Conservation (phyloP, 2,329 filamentous ascomycete species). For the Fusarium globosum region DNA sequence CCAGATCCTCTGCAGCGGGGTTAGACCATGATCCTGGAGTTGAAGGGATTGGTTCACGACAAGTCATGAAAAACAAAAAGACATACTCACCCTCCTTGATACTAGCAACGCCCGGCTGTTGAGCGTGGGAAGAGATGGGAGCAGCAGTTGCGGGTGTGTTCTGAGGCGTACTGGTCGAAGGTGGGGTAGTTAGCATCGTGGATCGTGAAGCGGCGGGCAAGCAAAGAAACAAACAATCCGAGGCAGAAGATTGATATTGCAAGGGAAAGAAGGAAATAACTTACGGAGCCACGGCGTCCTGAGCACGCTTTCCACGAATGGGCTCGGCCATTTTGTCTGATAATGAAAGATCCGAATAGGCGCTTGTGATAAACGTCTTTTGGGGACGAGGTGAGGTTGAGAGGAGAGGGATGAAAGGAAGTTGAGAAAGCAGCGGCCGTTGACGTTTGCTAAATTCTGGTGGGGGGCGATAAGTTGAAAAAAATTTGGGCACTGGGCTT, state of each 20-base stretch:
- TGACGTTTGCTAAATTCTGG: slow-evolving; percentile 55
- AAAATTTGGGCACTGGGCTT: slow-evolving; percentile 51
- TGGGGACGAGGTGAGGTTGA: slow-evolving; percentile 45
- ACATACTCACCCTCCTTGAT: slow-evolving; percentile 90
- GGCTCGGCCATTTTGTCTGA: slow-evolving; percentile 68
- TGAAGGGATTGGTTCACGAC: slow-evolving; percentile 14
- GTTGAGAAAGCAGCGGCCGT: slow-evolving; percentile 50
- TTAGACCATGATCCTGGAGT: slow-evolving; percentile 27
- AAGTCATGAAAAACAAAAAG: not conserved
- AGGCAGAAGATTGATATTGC: slow-evolving; percentile 20
- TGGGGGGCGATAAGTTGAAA: slow-evolving; percentile 52
- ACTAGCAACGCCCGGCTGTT: slow-evolving; percentile 91
- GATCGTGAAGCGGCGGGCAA: slow-evolving; percentile 35
- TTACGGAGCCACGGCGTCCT: slow-evolving; percentile 68
- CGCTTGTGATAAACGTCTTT: slow-evolving; percentile 47
- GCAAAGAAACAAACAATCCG: slow-evolving; percentile 33
- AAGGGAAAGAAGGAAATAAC: slow-evolving; percentile 48
- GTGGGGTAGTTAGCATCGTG: slow-evolving; percentile 54
- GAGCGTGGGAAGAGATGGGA: slow-evolving; percentile 96
- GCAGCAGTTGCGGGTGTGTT: slow-evolving; percentile 97
- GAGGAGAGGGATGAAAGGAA: slow-evolving; percentile 49
- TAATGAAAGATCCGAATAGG: slow-evolving; percentile 42
- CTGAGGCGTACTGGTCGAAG: slow-evolving; percentile 87
- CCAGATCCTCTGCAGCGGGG: slow-evolving; percentile 79
- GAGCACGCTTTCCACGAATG: slow-evolving; percentile 71